Evolutionary conservation across 352 stramenopile species (phyloP).

Genomic region (Phytophthora citricola): DNA sequence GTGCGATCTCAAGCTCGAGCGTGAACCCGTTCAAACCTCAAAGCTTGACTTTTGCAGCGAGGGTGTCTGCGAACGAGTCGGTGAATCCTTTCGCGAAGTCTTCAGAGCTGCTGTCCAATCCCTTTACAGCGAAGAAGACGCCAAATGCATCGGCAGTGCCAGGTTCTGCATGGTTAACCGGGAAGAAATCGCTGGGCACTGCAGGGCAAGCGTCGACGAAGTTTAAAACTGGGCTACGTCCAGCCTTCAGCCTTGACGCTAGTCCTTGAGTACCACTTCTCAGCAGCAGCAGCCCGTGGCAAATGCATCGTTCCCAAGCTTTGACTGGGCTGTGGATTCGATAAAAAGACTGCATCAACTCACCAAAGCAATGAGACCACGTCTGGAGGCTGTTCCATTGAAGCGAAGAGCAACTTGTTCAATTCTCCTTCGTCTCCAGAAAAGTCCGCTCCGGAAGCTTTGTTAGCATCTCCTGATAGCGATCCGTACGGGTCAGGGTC

Average conservation of each 20-base stretch:
- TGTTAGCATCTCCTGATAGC: constrained; percentile 59
- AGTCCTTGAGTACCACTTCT: neutral
- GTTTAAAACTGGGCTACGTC: constrained; percentile 17
- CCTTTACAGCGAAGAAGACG: constrained; percentile 7
- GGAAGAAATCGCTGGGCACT: neutral
- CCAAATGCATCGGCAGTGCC: constrained; percentile 3
- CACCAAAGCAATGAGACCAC: neutral
- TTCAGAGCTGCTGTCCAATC: constrained; percentile 2
- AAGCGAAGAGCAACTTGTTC: constrained; percentile 1
- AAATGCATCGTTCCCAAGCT: neutral
- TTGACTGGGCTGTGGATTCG: constrained; percentile 17
- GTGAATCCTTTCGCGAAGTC: constrained; percentile 14
- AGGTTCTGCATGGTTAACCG: constrained; percentile 4
- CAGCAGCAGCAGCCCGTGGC: constrained; percentile 1
- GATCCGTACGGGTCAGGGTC: constrained; percentile 69
- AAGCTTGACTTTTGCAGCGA: constrained; percentile 9
- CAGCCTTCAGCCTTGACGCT: constrained; percentile 8
- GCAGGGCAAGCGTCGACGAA: constrained; percentile 10
- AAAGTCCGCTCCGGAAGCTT: neutral
- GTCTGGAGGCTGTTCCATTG: neutral
- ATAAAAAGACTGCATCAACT: constrained; percentile 1
- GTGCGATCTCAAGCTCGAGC: neutral
- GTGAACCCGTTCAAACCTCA: constrained; percentile 6
- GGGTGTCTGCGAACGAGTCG: neutral
- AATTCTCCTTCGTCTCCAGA: neutral